These are phyloP conservation scores for Raphanus sativus DNA, from an alignment of 345 rosid genomes.

Conservation along the genomic window DNA sequence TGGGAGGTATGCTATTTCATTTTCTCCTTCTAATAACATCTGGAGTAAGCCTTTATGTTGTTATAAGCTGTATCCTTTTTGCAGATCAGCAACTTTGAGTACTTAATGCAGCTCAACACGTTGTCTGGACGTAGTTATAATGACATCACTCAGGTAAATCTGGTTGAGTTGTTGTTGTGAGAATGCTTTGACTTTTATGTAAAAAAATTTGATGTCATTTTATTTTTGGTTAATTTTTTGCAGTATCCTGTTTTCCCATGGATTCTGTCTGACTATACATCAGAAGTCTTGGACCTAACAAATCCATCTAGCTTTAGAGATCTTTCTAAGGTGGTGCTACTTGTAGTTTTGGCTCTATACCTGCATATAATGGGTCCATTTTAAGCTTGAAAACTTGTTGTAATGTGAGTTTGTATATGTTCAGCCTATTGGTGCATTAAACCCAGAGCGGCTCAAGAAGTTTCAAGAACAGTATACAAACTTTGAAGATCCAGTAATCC, in stretches of 20 bases:
- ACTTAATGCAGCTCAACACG: slow-evolving; percentile 89
- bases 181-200: slow-evolving; percentile 2
- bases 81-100: slow-evolving; percentile 99
- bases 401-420: slow-evolving; percentile 31
- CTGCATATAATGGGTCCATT: slow-evolving; percentile 8
- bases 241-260: slow-evolving; percentile 99
- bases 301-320: slow-evolving; percentile 85
- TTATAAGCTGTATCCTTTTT: slow-evolving; percentile 3
- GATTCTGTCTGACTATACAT: slow-evolving; percentile 74
- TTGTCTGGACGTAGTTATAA: slow-evolving; percentile 96
- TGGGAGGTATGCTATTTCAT: slow-evolving; percentile 68
- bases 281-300: slow-evolving; percentile 70
- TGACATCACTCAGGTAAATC: slow-evolving; percentile 87
- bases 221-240: slow-evolving; percentile 29
- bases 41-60: slow-evolving; percentile 15
- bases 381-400: neutral
- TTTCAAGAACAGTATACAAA: slow-evolving; percentile 87
- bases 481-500: slow-evolving; percentile 89
- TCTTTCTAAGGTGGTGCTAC: slow-evolving; percentile 76
- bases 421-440: slow-evolving; percentile 97
- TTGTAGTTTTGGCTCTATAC: slow-evolving; percentile 15
- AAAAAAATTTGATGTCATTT: neutral
- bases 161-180: neutral
- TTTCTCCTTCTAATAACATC: neutral
- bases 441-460: slow-evolving; percentile 70